Percentiles rank a stretch among this genome's conserved stretches.
Conservation (phyloP, 495 filamentous ascomycete species). For the Penicillium steckii region DNA sequence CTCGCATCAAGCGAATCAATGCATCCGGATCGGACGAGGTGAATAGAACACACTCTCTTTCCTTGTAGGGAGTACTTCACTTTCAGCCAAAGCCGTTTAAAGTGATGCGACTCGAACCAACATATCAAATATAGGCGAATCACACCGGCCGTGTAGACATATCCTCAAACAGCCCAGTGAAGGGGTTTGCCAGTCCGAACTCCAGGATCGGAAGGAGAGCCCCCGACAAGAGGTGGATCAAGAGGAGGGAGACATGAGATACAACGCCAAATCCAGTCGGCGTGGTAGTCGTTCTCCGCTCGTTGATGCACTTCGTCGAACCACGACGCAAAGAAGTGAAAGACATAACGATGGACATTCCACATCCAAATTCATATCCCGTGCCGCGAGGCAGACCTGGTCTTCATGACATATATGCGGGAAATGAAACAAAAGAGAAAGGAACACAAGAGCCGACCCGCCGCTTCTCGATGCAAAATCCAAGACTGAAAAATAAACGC, state of each 20-base stretch:
- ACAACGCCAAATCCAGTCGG: slow-evolving; percentile 21
- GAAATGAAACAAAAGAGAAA: slow-evolving; percentile 34
- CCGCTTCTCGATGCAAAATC: slow-evolving; percentile 50
- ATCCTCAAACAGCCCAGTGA: slow-evolving; percentile 28
- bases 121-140: slow-evolving; percentile 44
- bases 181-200: slow-evolving; percentile 41
- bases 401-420: slow-evolving; percentile 55
- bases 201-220: slow-evolving; percentile 42
- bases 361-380: slow-evolving; percentile 54
- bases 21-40: slow-evolving; percentile 7
- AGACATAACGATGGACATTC: slow-evolving; percentile 41
- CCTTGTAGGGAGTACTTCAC: slow-evolving; percentile 5
- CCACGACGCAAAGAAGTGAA: slow-evolving; percentile 40
- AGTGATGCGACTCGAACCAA: slow-evolving; percentile 13
- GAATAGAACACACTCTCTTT: background rate
- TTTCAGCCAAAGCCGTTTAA: slow-evolving; percentile 9
- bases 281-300: background rate
- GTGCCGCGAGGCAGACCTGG: slow-evolving; percentile 59
- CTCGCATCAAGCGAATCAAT: slow-evolving; percentile 22
- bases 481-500: slow-evolving; percentile 24
- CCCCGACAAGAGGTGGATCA: slow-evolving; percentile 16
- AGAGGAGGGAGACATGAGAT: slow-evolving; percentile 6
- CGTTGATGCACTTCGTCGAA: slow-evolving; percentile 18
- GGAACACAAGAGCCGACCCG: slow-evolving; percentile 52
- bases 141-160: slow-evolving; percentile 21